Percentiles rank a stretch among this genome's conserved stretches.
Evolutionary conservation across 345 rosid species (phyloP).

Genomic region (Eucalyptus cloeziana): DNA sequence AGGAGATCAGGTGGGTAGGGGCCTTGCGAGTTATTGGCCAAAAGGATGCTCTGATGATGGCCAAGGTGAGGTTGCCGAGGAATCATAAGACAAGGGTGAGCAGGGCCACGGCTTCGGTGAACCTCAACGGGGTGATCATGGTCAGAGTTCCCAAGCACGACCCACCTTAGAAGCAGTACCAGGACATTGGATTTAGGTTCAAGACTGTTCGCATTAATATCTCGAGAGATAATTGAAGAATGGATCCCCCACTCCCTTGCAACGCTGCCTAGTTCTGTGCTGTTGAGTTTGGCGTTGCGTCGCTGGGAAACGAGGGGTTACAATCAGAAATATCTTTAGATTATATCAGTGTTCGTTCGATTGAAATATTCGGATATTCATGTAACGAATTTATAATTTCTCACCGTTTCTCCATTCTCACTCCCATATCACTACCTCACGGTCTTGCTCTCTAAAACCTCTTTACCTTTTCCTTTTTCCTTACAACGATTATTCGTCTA

Average conservation of each 20-base stretch:
- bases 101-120: not conserved
- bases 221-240: not conserved
- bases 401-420: too few relatives aligned
- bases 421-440: too few relatives aligned
- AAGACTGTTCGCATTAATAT: not conserved
- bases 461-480: too few relatives aligned
- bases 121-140: not conserved
- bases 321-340: too few relatives aligned
- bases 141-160: not conserved
- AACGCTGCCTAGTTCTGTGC: not conserved
- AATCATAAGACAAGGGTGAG: not conserved
- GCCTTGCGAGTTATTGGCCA: not conserved
- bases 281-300: not conserved
- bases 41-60: not conserved
- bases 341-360: too few relatives aligned
- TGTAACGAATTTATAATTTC: too few relatives aligned
- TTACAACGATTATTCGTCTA: too few relatives aligned
- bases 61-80: not conserved
- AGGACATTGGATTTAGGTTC: not conserved
- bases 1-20: not conserved
- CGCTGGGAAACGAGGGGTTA: not conserved
- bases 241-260: not conserved
- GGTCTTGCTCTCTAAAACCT: too few relatives aligned
- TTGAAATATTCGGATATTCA: accelerated
- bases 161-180: not conserved